Evolutionary conservation across 805 yeast genomes (phyloP).

Genomic region (Metschnikowia kunwiensis): DNA sequence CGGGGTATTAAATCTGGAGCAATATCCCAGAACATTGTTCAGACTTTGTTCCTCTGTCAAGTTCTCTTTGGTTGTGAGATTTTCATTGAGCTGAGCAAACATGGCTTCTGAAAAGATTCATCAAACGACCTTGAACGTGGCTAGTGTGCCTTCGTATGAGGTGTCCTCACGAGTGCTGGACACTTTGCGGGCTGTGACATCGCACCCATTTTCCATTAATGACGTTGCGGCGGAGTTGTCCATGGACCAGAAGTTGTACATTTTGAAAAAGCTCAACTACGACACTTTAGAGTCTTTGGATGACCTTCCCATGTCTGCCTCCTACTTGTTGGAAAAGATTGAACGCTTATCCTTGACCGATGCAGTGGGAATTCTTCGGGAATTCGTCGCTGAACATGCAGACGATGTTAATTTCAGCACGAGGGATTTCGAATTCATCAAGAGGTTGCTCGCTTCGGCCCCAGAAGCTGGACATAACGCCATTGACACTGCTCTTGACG

Average conservation of each 20-base stretch:
- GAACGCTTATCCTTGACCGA: slow-evolving; percentile 34
- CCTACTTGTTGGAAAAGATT: slow-evolving; percentile 42
- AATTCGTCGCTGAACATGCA: slow-evolving; percentile 39
- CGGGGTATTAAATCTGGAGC: no score
- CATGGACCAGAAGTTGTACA: slow-evolving; percentile 26
- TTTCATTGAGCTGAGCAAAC: no score
- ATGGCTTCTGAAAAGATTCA: slow-evolving; percentile 4
- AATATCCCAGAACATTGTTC: no score
- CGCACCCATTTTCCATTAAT: slow-evolving; percentile 24
- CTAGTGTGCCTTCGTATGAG: slow-evolving; percentile 3
- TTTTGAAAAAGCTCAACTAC: slow-evolving; percentile 27
- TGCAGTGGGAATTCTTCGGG: slow-evolving; percentile 37
- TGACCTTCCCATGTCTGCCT: slow-evolving; percentile 32
- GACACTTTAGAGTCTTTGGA: slow-evolving; percentile 27
- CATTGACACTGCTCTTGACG: slow-evolving; percentile 11
- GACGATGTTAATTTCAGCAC: slow-evolving; percentile 49
- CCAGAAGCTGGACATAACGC: neutral
- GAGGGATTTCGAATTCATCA: slow-evolving; percentile 34
- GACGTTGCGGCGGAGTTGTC: slow-evolving; percentile 27
- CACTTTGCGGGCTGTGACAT: slow-evolving; percentile 20
- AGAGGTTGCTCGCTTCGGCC: slow-evolving; percentile 13
- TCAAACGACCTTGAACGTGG: slow-evolving; percentile 1
- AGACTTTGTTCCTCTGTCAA: no score
- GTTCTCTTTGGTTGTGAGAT: no score
- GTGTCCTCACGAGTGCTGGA: slow-evolving; percentile 10